Evolutionary conservation across 768 basidiomycete species (phyloP).

Genomic region (Kwoniella sp.): DNA sequence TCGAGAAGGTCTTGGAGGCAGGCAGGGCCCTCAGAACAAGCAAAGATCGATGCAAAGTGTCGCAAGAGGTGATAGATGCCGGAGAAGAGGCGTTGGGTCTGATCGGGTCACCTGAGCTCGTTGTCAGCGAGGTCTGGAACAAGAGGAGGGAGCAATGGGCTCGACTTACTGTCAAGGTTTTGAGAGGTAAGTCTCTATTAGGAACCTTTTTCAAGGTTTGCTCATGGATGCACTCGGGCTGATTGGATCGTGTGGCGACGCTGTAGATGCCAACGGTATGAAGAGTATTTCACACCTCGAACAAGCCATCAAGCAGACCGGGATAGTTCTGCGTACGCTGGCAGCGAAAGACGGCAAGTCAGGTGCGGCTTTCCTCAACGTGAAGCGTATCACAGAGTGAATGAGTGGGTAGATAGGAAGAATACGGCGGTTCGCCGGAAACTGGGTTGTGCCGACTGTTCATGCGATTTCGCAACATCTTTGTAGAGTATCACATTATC

Average conservation of each 20-base stretch:
- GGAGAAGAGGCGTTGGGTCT: slow-evolving; percentile 18
- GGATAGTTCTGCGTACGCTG: slow-evolving; percentile 10
- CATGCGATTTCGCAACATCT: too few relatives aligned
- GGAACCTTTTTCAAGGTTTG: background rate
- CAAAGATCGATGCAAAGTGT: background rate
- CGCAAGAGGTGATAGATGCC: background rate
- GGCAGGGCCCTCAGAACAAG: slow-evolving; percentile 1
- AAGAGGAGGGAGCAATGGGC: slow-evolving; percentile 69
- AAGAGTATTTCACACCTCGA: slow-evolving; percentile 23
- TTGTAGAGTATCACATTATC: too few relatives aligned
- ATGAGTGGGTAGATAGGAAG: background rate
- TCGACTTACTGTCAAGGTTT: slow-evolving; percentile 69
- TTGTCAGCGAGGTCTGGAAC: slow-evolving; percentile 62
- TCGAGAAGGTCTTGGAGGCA: background rate
- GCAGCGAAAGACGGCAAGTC: slow-evolving; percentile 5
- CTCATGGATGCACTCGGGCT: too few relatives aligned
- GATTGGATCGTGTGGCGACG: too few relatives aligned
- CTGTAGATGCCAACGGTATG: slow-evolving; percentile 8
- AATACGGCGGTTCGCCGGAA: too few relatives aligned
- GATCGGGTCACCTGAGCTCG: background rate
- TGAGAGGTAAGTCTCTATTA: slow-evolving; percentile 6
- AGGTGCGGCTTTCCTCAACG: slow-evolving; percentile 28
- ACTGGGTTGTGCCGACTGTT: too few relatives aligned
- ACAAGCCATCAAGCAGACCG: slow-evolving; percentile 26
- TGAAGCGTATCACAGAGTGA: slow-evolving; percentile 1